Conservation (phyloP, 495 filamentous ascomycete species). For the Trichoderma parareesei region DNA sequence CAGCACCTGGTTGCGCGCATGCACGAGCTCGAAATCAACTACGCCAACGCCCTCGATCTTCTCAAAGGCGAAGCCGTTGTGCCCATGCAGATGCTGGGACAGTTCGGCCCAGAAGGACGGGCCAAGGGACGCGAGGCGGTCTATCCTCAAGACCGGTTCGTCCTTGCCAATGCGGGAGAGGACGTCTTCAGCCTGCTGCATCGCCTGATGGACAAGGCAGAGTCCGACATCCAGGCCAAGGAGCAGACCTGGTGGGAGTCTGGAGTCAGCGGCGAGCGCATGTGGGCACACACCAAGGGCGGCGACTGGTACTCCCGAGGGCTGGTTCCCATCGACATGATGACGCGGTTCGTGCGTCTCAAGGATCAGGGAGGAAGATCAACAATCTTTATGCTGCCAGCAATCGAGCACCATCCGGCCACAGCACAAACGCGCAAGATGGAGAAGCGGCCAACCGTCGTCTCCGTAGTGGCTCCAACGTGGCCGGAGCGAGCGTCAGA, state of each 20-base stretch:
- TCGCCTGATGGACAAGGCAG: conserved; percentile 35
- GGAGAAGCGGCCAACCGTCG: conserved; percentile 37
- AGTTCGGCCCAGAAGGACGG: conserved; percentile 29
- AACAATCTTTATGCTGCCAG: conserved; percentile 44
- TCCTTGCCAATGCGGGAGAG: conserved; percentile 44
- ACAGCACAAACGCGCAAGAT: conserved; percentile 31
- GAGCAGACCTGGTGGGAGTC: conserved; percentile 19
- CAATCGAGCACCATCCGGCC: conserved; percentile 35
- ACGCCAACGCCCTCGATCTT: conserved; percentile 38
- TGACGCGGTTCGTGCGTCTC: conserved; percentile 40
- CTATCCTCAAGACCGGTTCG: conserved; percentile 43
- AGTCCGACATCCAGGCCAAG: conserved; percentile 23
- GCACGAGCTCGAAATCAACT: conserved; percentile 42
- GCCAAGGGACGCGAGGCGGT: conserved; percentile 29
- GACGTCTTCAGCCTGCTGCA: conserved; percentile 38
- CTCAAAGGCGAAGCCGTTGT: conserved; percentile 41
- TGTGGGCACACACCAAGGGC: conserved; percentile 17
- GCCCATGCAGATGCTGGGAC: conserved; percentile 30
- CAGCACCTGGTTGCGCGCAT: conserved; percentile 39
- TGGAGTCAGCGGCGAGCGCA: conserved; percentile 27
- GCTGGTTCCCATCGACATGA: conserved; percentile 34
- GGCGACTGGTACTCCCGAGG: conserved; percentile 23
- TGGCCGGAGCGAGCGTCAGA: conserved; percentile 26
- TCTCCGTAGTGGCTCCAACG: conserved; percentile 29
- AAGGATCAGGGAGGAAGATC: conserved; percentile 25